Base-by-base conservation (phyloP, 768 basidiomycete genomes). In the Podaxis mareebaensis region DNA sequence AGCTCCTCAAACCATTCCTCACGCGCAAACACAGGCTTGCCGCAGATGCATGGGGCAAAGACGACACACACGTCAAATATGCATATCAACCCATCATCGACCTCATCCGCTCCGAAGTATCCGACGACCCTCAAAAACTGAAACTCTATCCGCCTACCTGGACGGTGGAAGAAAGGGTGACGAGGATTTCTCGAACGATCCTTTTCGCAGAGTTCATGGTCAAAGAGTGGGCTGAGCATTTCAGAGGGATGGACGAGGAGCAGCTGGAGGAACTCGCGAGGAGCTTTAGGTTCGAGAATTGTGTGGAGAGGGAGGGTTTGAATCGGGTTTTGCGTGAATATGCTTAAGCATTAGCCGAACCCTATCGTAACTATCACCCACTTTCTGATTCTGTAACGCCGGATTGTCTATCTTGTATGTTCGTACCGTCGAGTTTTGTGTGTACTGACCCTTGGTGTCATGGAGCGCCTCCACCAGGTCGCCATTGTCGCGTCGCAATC, bases 1-100 rank as follows among this genome's bases (percentile, higher is more conserved):
- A 78, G 54, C 83, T 86, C 20, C 82, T 94, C 74, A 77, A 79
- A 58, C 79, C 83, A 13, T 91, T 92, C 76, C 79, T 92, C 33
- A 81, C 79, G 48, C 89, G 85, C 76, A 93, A 94, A 72, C 87
- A 92, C 71, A 82, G 83, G 8, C 83, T 93, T 15, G 90, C 91
- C 0, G 80, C 85, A 28, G 92, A 93, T 70, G 83, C 87, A 0
- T 92, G 91, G 91, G 91, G 91, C 7, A 83, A 88, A 13, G 89
- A 92, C 71, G 85, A 85, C 66, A 75, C 74, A 38, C 70, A 74
- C 40, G 86, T 93, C 53, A 77, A 78, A 46, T 73, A 83, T 61
- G 74, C 89, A 58, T 93, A 91, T 74, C 72, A 85, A 64, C 90
- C 91, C 8, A 75, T 93, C 67, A 72, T 85, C 57, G 76, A 90